A percentile compares a stretch with the other conserved stretches of the same genome.
These are phyloP conservation scores for Ambrosiella beaveri DNA, from an alignment of 2,329 filamentous ascomycete species.

Conservation along the genomic window DNA sequence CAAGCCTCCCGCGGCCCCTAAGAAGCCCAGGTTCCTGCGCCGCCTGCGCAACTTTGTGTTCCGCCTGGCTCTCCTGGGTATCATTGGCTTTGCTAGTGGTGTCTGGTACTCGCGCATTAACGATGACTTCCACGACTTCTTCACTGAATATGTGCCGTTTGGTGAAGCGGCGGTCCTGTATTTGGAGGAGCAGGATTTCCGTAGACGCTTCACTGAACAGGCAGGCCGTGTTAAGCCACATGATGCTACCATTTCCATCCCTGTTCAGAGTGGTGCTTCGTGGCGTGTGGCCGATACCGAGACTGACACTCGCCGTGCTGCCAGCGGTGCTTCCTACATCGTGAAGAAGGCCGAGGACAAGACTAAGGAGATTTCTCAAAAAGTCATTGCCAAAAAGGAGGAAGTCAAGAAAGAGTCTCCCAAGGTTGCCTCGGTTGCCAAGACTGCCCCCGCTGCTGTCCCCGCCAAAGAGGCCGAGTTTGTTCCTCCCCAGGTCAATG, in stretches of 20 bases:
- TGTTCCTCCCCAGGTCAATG: conserved; percentile 45
- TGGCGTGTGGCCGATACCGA: conserved; percentile 56
- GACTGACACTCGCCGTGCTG: conserved; percentile 41
- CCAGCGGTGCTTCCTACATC: conserved; percentile 29
- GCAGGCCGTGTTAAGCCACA: conserved; percentile 34
- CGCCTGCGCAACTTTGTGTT: conserved; percentile 63
- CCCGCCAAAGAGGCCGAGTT: conserved; percentile 20
- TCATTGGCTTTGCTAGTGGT: conserved; percentile 67
- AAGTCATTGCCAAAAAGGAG: neutral
- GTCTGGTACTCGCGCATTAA: conserved; percentile 85
- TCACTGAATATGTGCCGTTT: conserved; percentile 89
- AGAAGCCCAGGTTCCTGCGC: conserved; percentile 50
- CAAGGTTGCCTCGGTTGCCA: conserved; percentile 16
- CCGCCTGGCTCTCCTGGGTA: conserved; percentile 58
- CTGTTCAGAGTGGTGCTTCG: conserved; percentile 68
- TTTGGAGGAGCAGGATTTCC: conserved; percentile 87
- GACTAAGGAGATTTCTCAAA: conserved; percentile 15
- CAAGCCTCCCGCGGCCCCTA: conserved; percentile 22
- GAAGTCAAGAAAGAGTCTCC: conserved; percentile 18
- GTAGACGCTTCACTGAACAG: conserved; percentile 54
- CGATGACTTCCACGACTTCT: conserved; percentile 98
- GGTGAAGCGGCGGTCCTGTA: conserved; percentile 90
- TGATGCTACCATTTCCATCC: conserved; percentile 62
- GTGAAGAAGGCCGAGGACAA: conserved; percentile 18
- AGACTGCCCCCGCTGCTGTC: conserved; percentile 15